Conservation (phyloP, 148 eudicot genomes). For the Rhododendron vialii region DNA sequence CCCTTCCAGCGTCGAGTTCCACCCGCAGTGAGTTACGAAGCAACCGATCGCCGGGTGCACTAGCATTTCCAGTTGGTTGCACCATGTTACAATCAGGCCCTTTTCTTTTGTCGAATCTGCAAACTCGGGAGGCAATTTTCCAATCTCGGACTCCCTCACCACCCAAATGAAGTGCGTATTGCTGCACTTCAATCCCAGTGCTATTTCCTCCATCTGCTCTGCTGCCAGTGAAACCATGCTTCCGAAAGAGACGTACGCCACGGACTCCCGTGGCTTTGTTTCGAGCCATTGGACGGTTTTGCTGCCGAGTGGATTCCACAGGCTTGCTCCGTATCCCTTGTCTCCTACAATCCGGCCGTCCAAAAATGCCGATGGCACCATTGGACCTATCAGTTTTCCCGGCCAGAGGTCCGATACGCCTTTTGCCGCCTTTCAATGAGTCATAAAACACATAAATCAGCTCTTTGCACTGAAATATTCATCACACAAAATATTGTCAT, state of each 20-base stretch:
- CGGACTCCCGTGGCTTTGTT: conserved; percentile 35
- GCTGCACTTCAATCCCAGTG: conserved; percentile 25
- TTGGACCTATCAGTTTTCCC: conserved; percentile 60
- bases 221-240: conserved; percentile 52
- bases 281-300: conserved; percentile 43
- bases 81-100: conserved; percentile 58
- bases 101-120: conserved; percentile 3
- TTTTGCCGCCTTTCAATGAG: conserved; percentile 25
- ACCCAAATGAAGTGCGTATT: conserved; percentile 54
- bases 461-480: too few species aligned
- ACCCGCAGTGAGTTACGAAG: conserved; percentile 64
- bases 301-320: conserved; percentile 45
- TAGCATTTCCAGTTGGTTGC: conserved; percentile 52
- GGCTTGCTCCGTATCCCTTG: conserved; percentile 46
- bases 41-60: conserved; percentile 48
- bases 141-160: conserved; percentile 35
- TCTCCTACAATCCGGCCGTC: conserved; percentile 50
- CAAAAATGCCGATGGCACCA: conserved; percentile 57
- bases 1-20: conserved; percentile 71
- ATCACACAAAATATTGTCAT: too few species aligned
- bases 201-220: conserved; percentile 46
- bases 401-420: conserved; percentile 32
- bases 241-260: conserved; percentile 53
- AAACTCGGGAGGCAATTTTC: conserved; percentile 32
- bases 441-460: neutral